Conservation (phyloP, 116 monocot genomes). For the Cymodocea nodosa region DNA sequence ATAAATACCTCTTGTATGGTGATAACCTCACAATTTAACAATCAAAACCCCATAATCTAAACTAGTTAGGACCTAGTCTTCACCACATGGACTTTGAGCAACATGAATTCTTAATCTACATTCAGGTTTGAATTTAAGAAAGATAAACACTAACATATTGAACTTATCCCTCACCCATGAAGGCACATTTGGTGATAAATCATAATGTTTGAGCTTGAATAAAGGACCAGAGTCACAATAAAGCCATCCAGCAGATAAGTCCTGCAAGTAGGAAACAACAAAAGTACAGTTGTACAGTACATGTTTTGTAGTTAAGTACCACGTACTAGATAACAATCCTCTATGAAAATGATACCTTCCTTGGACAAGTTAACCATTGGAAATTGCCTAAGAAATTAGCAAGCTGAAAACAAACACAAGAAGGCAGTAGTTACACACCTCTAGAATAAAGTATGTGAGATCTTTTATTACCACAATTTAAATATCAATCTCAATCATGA, state of each 20-base stretch:
- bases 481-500: too few species aligned
- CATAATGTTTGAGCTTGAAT: slow-evolving; percentile 68
- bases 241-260: slow-evolving; percentile 97
- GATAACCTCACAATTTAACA: too few species aligned
- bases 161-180: slow-evolving; percentile 37
- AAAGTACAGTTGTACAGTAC: slow-evolving; percentile 3
- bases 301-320: background rate
- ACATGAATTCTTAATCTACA: too few species aligned
- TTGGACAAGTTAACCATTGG: slow-evolving; percentile 90
- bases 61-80: too few species aligned
- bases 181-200: slow-evolving; percentile 42
- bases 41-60: too few species aligned
- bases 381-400: slow-evolving; percentile 79
- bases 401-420: slow-evolving; percentile 29
- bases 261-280: slow-evolving; percentile 34
- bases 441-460: too few species aligned
- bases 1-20: too few species aligned
- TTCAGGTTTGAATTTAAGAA: too few species aligned
- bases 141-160: too few species aligned
- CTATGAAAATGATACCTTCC: slow-evolving; percentile 47
- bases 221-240: slow-evolving; percentile 90
- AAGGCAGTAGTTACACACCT: background rate
- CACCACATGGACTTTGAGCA: too few species aligned
- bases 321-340: background rate
- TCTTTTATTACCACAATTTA: too few species aligned